Evolutionary conservation across 2,329 filamentous ascomycete genomes (phyloP), one percentile per base, ranked within the genome.

Genomic region (Monosporascus sp.): DNA sequence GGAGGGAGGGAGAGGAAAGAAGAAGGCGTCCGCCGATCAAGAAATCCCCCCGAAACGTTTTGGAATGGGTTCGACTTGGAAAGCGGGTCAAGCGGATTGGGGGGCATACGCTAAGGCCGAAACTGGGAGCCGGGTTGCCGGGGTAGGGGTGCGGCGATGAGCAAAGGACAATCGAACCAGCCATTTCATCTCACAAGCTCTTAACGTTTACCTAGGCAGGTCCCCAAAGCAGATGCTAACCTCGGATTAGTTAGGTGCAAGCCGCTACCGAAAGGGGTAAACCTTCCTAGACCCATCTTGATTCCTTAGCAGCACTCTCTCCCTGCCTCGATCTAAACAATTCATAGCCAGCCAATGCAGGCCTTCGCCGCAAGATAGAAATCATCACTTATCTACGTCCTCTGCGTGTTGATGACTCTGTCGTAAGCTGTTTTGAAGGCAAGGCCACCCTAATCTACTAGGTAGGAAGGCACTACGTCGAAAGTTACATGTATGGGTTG

Each of bases 21-120:
- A 63, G 57, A 64, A 57, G 56, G 52, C 11, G 31, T 4, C 31
- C 31, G 31, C 52, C 63, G 67, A 65, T 66, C 63, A 65, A 63
- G 60, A 61, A 69, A 67, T 22, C 20, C 68, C 66, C 62, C 66
- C 66, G 65, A 68, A 63, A 68, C 66, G 66, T 67, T 67, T 69
- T 67, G 66, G 63, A 68, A 67, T 66, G 60, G 60, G 55, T 59
- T 54, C 52, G 57, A 51, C 60, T 64, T 60, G 62, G 57, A 64
- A 63, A 60, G 51, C 55, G 60, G 62, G 59, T 55, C 60, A 48
- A 57, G 56, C 53, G 62, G 59, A 50, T 41, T 41, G 51, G 40
- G 50, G 48, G 60, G 60, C 45, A 57, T 49, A 58, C 56, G 53
- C 7, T 38, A n/a, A 41, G 38, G 31, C 31, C 31, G 11, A 35